Evolutionary conservation across 176 grass and related monocot genomes (phyloP), one percentile per base, ranked within the genome.

Genomic region (Themeda triandra): DNA sequence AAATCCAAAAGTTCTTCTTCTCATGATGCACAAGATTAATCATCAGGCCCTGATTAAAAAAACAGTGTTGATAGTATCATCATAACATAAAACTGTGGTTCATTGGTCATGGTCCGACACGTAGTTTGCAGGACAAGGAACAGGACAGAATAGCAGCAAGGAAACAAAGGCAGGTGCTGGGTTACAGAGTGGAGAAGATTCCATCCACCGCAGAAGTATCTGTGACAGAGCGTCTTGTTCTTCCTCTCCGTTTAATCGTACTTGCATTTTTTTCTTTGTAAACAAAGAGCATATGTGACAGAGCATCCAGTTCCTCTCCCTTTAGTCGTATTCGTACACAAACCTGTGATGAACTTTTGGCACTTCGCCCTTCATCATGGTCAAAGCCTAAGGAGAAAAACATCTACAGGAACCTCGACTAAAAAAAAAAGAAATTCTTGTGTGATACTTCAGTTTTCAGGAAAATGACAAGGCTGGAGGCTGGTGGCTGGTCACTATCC

Each of bases 161-260:
- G 73, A 80, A 76, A 45, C 30, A 78, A 78, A 64, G 56, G 28
- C 25, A 24, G 64, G 58, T 78, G 71, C 54, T 88, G 41, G 56
- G 66, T 66, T 84, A 71, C 86, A 78, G 80, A 37, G 69, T 84
- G 69, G 81, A 84, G 24, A 54, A 80, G 66, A 84, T 89, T 84
- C 82, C 76, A 74, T 80, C 81, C 58, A 75, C 33, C 44, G 75
- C 62, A 67, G 75, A 84, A 89, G 29, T 54, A 89, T 36, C 66
- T 56, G 46, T 63, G 51, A 31, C 68, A 79, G 14, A 62, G 3
- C 21, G 32, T 71, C 14, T 18, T 71, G 64, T 31, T 25, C 73
- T 24, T 63, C 46, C 42, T 28, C 12, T 36, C 27, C n/a, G n/a
- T n/a, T 12, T 37, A 37, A 37, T 37, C 36, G 5, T 37, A 37